Base-by-base conservation (phyloP, 768 basidiomycete genomes). In the Xerocomus brunneocitrinus region DNA sequence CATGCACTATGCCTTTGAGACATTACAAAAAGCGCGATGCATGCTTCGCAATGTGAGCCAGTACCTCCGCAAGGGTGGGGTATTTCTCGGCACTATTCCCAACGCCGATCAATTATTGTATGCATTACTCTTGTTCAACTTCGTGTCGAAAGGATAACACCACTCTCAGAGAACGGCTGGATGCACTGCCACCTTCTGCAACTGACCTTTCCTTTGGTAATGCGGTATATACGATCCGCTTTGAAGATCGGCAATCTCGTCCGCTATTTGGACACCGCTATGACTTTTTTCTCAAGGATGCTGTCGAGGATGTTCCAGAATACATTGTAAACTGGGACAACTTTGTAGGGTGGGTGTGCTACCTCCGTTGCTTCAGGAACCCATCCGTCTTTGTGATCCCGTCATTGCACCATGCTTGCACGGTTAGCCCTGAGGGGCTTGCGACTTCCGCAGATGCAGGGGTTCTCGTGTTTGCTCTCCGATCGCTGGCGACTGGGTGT, bases 1-100 rank as follows among this genome's bases (percentile, higher is more conserved):
- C 71, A 98, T 99, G 91, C 97, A 99, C 69, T 98, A 99, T 65
- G 97, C 97, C 8, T 98, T 99, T 67, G 94, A 98, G 69, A 87
- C 80, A n/a, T 80, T 83, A 30, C 75, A 80, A 54, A 97, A 97
- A 66, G 89, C 85, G 25, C 80, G 91, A 31, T 87, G 83, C 67
- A 97, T 99, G 97, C 82, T 99, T 31, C 79, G 84, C 35, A 99
- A 99, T 67, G 95, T 94, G 30, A 81, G 83, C 52, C 72, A 79
- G 43, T 85, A 87, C 77, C 75, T 99, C 42, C 76, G 89, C 30
- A 75, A 78, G 27, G 95, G 95, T 25, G 97, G 97, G 4, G 73
- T 86, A n/a, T 97, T 98, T 63, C 81, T 99, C 49, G 97, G 97
- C n/a, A 99, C 97, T 0, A 89, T 97, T 53, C 94, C 97, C 2